Base-by-base conservation (phyloP, 2,329 filamentous ascomycete species). In the Curvularia verruculosa region DNA sequence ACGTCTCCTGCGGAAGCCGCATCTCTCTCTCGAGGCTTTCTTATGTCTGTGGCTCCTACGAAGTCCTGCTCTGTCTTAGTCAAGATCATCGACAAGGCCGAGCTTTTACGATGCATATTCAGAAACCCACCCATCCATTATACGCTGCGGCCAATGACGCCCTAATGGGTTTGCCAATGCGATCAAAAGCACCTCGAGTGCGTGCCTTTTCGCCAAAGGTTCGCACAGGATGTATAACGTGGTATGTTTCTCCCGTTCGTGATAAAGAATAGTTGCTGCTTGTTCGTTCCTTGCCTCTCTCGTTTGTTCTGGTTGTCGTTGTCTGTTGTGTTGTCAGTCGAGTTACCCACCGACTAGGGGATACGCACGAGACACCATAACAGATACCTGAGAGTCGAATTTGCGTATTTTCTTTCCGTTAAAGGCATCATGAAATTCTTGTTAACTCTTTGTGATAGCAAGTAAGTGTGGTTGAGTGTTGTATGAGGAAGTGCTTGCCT, bases 151-250 rank as follows among this genome's bases (percentile, higher is more conserved):
- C 51, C 51, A 53, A 53, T 48, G 21, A 53, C n/a, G 8, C n/a
- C 26, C n/a, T 34, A 19, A 23, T 51, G 37, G 48, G 18, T 15
- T 5, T 49, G 24, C 43, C 44, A 9, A 43, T 39, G 26, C 44
- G 21, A 24, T 21, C 43, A 23, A 53, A 53, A n/a, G 24, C 29
- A 18, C 19, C 43, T 53, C 51, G 51, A 53, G 51, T 53, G 26
- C 51, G 51, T 29, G 36, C 51, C 23, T 53, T 53, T 26, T 53
- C 51, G 9, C 51, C 39, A 31, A 58, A 58, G 34, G 50, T 50
- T 19, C 56, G 56, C 39, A 58, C 56, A n/a, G 56, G 56, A 34
- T 58, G 56, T 54, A 54, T 54, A 19, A 58, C 56, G 3, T 58
- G 56, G 56, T 58, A 58, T 39, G 45, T 53, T 48, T 31, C 28